Percentiles rank a stretch among this genome's conserved stretches.
Conservation (phyloP, 2,329 filamentous ascomycete species). For the Hypoxylon sp. region DNA sequence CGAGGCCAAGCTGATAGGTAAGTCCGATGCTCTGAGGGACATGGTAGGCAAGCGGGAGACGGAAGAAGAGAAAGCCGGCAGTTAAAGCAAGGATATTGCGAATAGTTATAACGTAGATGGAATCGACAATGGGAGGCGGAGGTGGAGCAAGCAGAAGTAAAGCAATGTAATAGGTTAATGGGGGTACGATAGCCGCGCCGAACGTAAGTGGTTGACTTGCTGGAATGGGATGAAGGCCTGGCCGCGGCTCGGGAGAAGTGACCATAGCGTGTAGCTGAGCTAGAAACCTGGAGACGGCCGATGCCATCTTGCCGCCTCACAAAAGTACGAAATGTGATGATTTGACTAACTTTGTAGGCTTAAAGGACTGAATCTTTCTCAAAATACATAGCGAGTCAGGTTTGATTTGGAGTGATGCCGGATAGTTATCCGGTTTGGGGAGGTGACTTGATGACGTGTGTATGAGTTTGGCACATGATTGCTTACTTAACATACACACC, state of each 20-base stretch:
- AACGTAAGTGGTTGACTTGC: constrained; percentile 58
- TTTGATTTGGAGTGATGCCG: constrained; percentile 1
- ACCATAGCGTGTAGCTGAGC: constrained; percentile 50
- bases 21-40: constrained; percentile 62
- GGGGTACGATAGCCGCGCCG: constrained; percentile 57
- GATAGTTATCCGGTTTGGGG: background rate
- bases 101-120: constrained; percentile 51
- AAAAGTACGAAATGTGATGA: no score
- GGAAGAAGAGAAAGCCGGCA: constrained; percentile 59
- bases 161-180: constrained; percentile 60
- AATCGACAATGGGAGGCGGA: constrained; percentile 56
- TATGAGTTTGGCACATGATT: constrained; percentile 25
- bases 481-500: background rate
- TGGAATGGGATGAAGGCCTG: constrained; percentile 59
- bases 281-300: constrained; percentile 1
- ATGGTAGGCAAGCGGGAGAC: constrained; percentile 59
- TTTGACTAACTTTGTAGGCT: background rate
- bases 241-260: constrained; percentile 50
- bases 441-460: constrained; percentile 27
- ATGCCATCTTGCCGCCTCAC: constrained; percentile 2
- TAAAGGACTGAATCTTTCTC: background rate
- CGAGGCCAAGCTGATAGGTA: constrained; percentile 61
- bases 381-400: background rate
- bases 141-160: constrained; percentile 59
- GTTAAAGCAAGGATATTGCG: constrained; percentile 57